Percentiles rank a stretch among this genome's conserved stretches.
Evolutionary conservation across 2,329 filamentous ascomycete genomes (phyloP).

Genomic region (Pseudogymnoascus sp.): DNA sequence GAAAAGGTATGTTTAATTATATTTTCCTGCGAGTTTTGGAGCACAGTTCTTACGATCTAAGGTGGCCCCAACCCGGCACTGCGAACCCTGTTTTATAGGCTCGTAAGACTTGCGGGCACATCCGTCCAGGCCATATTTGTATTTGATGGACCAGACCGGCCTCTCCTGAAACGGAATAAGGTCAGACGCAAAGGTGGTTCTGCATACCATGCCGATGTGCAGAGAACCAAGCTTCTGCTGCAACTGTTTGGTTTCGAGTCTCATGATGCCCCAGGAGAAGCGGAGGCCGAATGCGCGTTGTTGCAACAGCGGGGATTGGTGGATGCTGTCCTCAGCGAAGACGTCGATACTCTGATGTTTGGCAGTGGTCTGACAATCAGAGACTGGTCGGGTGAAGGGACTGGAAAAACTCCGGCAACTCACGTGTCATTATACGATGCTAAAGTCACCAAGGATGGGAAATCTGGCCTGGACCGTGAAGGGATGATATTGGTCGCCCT

Average conservation of each 20-base stretch:
- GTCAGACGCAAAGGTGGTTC: slow-evolving; percentile 57
- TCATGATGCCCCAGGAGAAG: slow-evolving; percentile 87
- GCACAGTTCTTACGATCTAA: slow-evolving; percentile 25
- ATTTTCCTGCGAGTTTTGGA: background rate
- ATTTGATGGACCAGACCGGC: slow-evolving; percentile 81
- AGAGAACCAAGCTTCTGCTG: slow-evolving; percentile 67
- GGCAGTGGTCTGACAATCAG: slow-evolving; percentile 72
- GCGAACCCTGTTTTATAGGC: slow-evolving; percentile 85
- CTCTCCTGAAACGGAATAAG: slow-evolving; percentile 83
- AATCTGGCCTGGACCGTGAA: slow-evolving; percentile 62
- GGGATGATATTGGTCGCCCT: slow-evolving; percentile 92
- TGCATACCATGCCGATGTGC: slow-evolving; percentile 56
- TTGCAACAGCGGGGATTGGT: slow-evolving; percentile 76
- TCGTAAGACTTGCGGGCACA: slow-evolving; percentile 66
- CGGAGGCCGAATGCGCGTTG: slow-evolving; percentile 89
- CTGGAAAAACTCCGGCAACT: slow-evolving; percentile 61
- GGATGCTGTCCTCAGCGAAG: slow-evolving; percentile 90
- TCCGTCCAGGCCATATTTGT: slow-evolving; percentile 86
- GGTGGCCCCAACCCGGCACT: slow-evolving; percentile 85
- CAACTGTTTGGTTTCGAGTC: slow-evolving; percentile 75
- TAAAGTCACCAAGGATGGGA: slow-evolving; percentile 42
- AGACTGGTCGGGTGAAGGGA: slow-evolving; percentile 73
- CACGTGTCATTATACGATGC: slow-evolving; percentile 79
- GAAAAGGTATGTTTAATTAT: slow-evolving; percentile 48
- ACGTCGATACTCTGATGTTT: slow-evolving; percentile 97